phyloP scores from a whole-genome alignment of 106 monocot species.

The Acorus gramineus region DNA sequence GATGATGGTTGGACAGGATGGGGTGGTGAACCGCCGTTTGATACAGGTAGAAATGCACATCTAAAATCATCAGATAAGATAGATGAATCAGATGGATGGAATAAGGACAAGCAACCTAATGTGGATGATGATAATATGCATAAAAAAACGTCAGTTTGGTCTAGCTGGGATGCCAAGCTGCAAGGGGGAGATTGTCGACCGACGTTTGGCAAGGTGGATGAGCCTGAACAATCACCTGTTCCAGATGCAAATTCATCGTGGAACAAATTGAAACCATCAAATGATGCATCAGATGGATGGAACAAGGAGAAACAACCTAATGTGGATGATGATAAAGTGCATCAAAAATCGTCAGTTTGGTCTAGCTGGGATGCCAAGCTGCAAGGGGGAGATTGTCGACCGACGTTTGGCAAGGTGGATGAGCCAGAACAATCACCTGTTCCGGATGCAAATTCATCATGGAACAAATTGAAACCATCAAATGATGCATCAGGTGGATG shows the following conservation, averaged over 20 bases:
- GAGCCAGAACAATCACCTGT: too few species aligned
- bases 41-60: background rate
- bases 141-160: too few species aligned
- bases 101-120: background rate
- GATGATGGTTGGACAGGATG: background rate
- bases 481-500: background rate
- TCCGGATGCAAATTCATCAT: background rate
- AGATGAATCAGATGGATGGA: background rate
- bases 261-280: background rate
- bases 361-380: background rate
- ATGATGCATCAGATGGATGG: constrained; percentile 10
- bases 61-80: background rate
- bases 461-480: background rate
- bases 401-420: too few species aligned
- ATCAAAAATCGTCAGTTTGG: too few species aligned
- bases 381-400: background rate
- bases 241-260: background rate
- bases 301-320: too few species aligned
- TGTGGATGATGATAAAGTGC: too few species aligned
- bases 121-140: too few species aligned
- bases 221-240: too few species aligned
- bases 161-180: background rate
- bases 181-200: background rate
- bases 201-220: too few species aligned
- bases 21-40: constrained; percentile 1